Conservation (phyloP, 2,329 filamentous ascomycete species). For the Pseudogymnoascus destructans region DNA sequence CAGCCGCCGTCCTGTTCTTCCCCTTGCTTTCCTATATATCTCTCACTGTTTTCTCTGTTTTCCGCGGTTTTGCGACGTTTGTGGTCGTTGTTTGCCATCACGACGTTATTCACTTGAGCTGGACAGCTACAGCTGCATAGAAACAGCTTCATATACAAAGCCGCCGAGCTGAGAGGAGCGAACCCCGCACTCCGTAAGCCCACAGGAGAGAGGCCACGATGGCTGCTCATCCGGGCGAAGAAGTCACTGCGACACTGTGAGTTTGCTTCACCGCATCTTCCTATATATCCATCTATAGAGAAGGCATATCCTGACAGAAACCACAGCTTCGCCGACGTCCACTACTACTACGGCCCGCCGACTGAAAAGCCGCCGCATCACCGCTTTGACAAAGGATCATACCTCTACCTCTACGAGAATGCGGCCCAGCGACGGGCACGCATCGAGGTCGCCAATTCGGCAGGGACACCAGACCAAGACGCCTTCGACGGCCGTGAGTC, state of each 20-base stretch:
- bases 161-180: background rate
- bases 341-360: slow-evolving; percentile 65
- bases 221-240: slow-evolving; percentile 36
- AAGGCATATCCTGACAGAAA: background rate
- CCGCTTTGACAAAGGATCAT: slow-evolving; percentile 67
- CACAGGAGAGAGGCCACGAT: slow-evolving; percentile 23
- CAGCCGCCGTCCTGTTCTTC: background rate
- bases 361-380: slow-evolving; percentile 58
- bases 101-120: background rate
- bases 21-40: background rate
- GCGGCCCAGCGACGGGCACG: slow-evolving; percentile 52
- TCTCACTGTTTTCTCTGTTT: background rate
- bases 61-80: background rate
- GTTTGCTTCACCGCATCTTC: slow-evolving; percentile 19
- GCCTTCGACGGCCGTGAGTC: slow-evolving; percentile 63
- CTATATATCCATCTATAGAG: slow-evolving; percentile 1
- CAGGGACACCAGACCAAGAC: slow-evolving; percentile 64
- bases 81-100: background rate
- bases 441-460: slow-evolving; percentile 63
- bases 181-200: background rate
- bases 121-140: background rate
- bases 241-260: slow-evolving; percentile 39
- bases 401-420: slow-evolving; percentile 70
- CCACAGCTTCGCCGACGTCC: slow-evolving; percentile 59
- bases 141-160: background rate